phyloP scores from a whole-genome alignment of 768 basidiomycete species.

The Pisolithus marmoratus region DNA sequence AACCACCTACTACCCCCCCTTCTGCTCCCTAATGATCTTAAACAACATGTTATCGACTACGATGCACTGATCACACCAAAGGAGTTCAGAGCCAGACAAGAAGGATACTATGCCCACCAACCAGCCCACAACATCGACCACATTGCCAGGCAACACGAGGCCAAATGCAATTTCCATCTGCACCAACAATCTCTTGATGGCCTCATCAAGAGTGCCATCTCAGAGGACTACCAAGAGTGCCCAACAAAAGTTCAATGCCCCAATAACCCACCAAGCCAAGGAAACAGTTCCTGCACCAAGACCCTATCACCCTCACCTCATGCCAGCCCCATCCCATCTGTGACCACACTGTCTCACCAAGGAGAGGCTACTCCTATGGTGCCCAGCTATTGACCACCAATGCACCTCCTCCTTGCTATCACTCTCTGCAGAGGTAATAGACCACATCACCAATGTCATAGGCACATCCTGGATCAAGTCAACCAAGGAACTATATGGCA shows the following conservation, averaged over 20 bases:
- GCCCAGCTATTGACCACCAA: no score
- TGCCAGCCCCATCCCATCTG: conserved; percentile 10
- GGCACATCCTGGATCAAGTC: no score
- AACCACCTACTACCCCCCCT: conserved; percentile 2
- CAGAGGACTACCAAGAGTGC: background rate
- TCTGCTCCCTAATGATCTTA: conserved; percentile 5
- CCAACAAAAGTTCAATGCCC: background rate
- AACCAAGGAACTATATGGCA: no score
- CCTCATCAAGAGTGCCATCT: no score
- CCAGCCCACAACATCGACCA: background rate
- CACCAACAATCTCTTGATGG: no score
- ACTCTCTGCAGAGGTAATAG: no score
- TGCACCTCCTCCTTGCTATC: no score
- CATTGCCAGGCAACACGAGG: background rate
- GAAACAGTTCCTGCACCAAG: background rate
- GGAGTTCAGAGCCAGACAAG: background rate
- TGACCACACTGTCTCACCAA: background rate
- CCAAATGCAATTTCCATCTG: background rate
- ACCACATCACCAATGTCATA: no score
- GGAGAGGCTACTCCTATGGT: background rate
- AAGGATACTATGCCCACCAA: background rate
- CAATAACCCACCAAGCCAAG: background rate
- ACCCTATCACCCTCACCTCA: conserved; percentile 9
- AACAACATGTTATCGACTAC: background rate
- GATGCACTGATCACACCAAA: background rate